Conservation (phyloP, 306 rosid genomes). For the Acacia melanoxylon region DNA sequence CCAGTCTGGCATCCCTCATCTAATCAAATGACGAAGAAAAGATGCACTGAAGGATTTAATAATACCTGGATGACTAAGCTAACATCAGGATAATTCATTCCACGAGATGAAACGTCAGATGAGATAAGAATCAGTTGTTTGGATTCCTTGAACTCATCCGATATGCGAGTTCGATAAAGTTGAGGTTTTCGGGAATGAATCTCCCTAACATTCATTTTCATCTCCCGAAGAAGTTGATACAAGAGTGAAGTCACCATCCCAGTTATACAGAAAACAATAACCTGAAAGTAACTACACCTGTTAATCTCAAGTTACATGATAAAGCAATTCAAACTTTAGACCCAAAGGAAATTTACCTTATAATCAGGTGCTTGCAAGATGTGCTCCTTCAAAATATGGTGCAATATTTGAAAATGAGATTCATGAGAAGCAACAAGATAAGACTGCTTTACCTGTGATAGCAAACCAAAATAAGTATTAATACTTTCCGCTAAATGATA, state of each 20-base stretch:
- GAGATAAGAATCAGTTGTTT: constrained; percentile 77
- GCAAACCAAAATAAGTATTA: constrained; percentile 35
- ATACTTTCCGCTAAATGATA: constrained; percentile 11
- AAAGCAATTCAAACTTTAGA: constrained; percentile 25
- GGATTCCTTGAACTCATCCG: constrained; percentile 86
- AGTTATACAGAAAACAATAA: constrained; percentile 82
- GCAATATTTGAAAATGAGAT: constrained; percentile 71
- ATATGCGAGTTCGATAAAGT: constrained; percentile 74
- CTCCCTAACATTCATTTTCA: constrained; percentile 94
- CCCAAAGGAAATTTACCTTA: constrained; percentile 55
- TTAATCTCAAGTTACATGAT: constrained; percentile 20
- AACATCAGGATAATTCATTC: constrained; percentile 95
- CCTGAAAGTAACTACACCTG: constrained; percentile 51
- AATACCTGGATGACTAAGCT: constrained; percentile 89
- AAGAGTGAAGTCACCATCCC: constrained; percentile 85
- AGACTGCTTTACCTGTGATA: constrained; percentile 69
- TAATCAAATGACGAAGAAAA: not conserved
- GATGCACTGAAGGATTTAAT: constrained; percentile 15
- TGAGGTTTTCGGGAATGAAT: constrained; percentile 93
- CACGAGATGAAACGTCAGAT: constrained; percentile 90
- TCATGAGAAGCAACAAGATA: constrained; percentile 75
- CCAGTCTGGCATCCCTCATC: not conserved
- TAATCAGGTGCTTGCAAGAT: constrained; percentile 66
- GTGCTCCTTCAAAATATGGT: constrained; percentile 78
- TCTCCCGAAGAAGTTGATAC: constrained; percentile 68